A percentile compares a stretch with the other conserved stretches of the same genome.
Evolutionary conservation across 768 basidiomycete species (phyloP).

Genomic region (Suillus lakei): DNA sequence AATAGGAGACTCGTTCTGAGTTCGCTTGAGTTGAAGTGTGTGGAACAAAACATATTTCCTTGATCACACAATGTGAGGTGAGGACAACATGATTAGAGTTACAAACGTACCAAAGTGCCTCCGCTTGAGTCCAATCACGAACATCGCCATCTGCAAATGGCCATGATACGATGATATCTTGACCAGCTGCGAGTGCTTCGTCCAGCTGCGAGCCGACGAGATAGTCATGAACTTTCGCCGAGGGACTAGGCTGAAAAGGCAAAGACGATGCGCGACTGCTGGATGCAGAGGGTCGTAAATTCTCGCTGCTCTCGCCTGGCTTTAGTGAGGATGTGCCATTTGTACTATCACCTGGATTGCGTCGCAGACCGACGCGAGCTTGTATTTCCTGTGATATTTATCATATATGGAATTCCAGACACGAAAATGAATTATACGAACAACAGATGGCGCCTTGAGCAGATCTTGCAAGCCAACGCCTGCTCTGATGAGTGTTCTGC

Average conservation of each 20-base stretch:
- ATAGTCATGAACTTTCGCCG: slow-evolving; percentile 73
- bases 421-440: slow-evolving; percentile 44
- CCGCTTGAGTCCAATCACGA: slow-evolving; percentile 81
- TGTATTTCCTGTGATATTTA: slow-evolving; percentile 61
- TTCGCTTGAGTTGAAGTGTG: slow-evolving; percentile 74
- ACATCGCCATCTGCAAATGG: slow-evolving; percentile 80
- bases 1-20: slow-evolving; percentile 87
- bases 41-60: slow-evolving; percentile 89
- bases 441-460: slow-evolving; percentile 74
- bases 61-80: slow-evolving; percentile 16
- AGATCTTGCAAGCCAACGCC: slow-evolving; percentile 84
- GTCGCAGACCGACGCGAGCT: slow-evolving; percentile 81
- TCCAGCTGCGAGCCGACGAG: slow-evolving; percentile 82
- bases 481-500: slow-evolving; percentile 70
- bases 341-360: slow-evolving; percentile 29
- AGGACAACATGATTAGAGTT: background rate
- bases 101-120: slow-evolving; percentile 82
- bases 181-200: slow-evolving; percentile 74
- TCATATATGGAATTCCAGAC: slow-evolving; percentile 9
- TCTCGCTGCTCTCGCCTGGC: slow-evolving; percentile 20
- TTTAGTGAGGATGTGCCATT: slow-evolving; percentile 29
- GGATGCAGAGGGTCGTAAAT: slow-evolving; percentile 43
- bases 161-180: slow-evolving; percentile 79
- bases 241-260: slow-evolving; percentile 46
- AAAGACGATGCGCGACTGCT: slow-evolving; percentile 53